phyloP scores from a whole-genome alignment of 768 basidiomycete genomes.

The Lactifluus hygrophoroides region DNA sequence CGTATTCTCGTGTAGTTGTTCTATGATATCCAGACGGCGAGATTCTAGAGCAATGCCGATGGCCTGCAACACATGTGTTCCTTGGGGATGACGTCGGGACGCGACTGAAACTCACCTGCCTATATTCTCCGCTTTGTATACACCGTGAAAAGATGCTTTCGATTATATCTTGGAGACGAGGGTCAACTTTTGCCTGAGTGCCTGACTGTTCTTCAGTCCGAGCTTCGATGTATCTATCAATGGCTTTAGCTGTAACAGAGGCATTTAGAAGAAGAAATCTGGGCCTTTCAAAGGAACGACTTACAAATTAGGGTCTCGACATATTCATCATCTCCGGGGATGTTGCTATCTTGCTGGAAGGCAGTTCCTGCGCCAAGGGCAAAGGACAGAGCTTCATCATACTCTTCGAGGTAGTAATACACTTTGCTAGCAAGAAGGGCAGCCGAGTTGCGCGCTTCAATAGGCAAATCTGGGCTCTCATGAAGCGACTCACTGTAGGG shows the following conservation, averaged over 20 bases:
- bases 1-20: conserved; percentile 63
- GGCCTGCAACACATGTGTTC: conserved; percentile 43
- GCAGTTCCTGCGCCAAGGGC: conserved; percentile 84
- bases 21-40: conserved; percentile 78
- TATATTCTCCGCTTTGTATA: conserved; percentile 82
- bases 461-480: conserved; percentile 70
- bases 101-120: conserved; percentile 49
- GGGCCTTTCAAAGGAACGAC: conserved; percentile 29
- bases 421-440: conserved; percentile 95
- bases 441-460: conserved; percentile 69
- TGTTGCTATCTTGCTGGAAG: conserved; percentile 68
- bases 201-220: conserved; percentile 48
- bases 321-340: conserved; percentile 69
- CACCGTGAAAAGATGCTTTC: conserved; percentile 84
- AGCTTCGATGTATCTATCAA: conserved; percentile 82
- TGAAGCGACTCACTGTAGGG: conserved; percentile 74
- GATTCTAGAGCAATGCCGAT: conserved; percentile 94
- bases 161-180: conserved; percentile 73
- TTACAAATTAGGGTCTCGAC: conserved; percentile 90
- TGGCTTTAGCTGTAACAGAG: conserved; percentile 68
- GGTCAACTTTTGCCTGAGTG: conserved; percentile 56
- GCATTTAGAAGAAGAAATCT: not conserved
- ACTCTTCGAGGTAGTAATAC: conserved; percentile 93
- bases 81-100: not conserved
- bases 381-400: conserved; percentile 92